Base-by-base conservation (phyloP, 257 asterid genomes). In the Nicotiana paniculata region DNA sequence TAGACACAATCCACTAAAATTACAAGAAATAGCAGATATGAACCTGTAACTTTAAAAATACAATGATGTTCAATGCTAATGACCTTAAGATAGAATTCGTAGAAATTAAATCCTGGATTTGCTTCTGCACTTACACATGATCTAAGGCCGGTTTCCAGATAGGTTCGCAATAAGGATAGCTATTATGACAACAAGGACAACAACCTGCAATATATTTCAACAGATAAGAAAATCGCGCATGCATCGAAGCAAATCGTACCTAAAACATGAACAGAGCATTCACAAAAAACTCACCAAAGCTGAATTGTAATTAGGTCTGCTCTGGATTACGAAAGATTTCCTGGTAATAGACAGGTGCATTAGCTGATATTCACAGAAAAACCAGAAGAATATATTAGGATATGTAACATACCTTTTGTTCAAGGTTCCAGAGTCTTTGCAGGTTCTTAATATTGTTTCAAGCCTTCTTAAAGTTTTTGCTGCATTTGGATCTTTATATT, bases 341-440 rank as follows among this genome's bases (percentile, higher is more conserved):
- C 99, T 96, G 91, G 82, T 59, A 68, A 81, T 81, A 35, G 76
- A 15, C 63, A 67, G 54, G n/a, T 51, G 55, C 48, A 81, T 83
- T 51, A 87, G 86, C 11, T 28, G 81, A 63, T 48, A 69, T 48
- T 53, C 7, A 11, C 16, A 54, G 65, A 17, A 68, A 48, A 33
- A 7, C 9, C 6, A 8, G n/a, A 5, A 32, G 30, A 80, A 9
- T 51, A 9, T 51, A 28, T 30, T 76, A 18, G 70, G 75, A 39
- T 61, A 55, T 6, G 63, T 32, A 48, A 57, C 86, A 43, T 78
- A 89, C 90, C 92, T 87, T 63, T 81, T 80, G 81, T 46, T 77
- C 51, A 89, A 82, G 77, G 88, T 87, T 88, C 97, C 98, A 16
- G 97, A 94, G 33, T 91, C 96, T 92, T 91, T 91, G 97, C 99